phyloP scores from a whole-genome alignment of 164 flowering plant species.

The grape (Vitis vinifera) region ASM3070453v1 NC_081811.1:24610001-24610500 shows the following conservation, averaged over 20 bases:
- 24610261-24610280: conserved; percentile 93
- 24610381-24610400: neutral
- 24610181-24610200: too few species aligned
- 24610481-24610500: conserved; percentile 78
- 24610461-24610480: conserved; percentile 98
- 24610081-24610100: conserved; percentile 70
- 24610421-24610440: neutral
- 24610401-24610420: neutral
- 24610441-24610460: conserved; percentile 1
- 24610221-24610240: conserved; percentile 71
- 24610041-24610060: conserved; percentile 70
- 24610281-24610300: conserved; percentile 79
- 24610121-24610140: conserved; percentile 83
- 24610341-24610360: conserved; percentile 98
- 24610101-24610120: conserved; percentile 51
- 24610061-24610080: conserved; percentile 38
- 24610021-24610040: conserved; percentile 81
- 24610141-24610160: neutral
- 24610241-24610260: conserved; percentile 83
- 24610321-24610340: conserved; percentile 87
- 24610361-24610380: conserved; percentile 67
- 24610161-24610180: too few species aligned
- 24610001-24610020: conserved; percentile 57
- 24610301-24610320: conserved; percentile 98
- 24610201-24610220: too few species aligned